Conservation (phyloP, 176 grass and related monocot genomes). For the Chrysopogon serrulatus region DNA sequence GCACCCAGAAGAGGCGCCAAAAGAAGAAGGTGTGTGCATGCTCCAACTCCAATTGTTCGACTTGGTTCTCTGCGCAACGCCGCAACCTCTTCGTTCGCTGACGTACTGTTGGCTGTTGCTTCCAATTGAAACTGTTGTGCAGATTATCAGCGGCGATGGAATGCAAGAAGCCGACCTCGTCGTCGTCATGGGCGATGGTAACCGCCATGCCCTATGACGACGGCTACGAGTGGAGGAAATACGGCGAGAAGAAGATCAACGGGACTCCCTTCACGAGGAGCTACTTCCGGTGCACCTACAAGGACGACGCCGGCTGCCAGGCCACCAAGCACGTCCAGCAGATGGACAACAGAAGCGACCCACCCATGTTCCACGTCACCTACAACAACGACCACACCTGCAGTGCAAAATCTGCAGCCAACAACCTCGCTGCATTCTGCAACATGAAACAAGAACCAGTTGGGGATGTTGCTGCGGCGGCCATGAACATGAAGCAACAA, state of each 20-base stretch:
- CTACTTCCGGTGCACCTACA: conserved; percentile 26
- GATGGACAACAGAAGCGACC: not conserved
- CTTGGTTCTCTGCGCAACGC: too few relatives aligned
- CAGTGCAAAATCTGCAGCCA: not conserved
- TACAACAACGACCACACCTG: conserved; percentile 17
- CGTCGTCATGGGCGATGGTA: not conserved
- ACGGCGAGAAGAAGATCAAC: conserved; percentile 81
- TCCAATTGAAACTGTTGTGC: not conserved
- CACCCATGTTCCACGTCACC: not conserved
- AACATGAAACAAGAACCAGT: not conserved
- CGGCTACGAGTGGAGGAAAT: conserved; percentile 58
- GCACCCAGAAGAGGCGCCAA: not conserved
- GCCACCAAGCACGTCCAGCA: conserved; percentile 20
- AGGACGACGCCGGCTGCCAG: not conserved
- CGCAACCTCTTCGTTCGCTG: too few relatives aligned
- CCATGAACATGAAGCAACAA: not conserved
- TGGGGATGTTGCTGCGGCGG: not conserved
- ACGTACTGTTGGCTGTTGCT: too few relatives aligned
- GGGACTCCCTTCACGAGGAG: not conserved
- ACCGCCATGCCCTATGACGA: not conserved
- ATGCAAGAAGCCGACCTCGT: not conserved
- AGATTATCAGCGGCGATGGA: not conserved
- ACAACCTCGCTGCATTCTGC: not conserved
- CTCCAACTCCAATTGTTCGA: too few relatives aligned
- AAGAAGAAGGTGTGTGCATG: not conserved